These are phyloP conservation scores for Ensete ventricosum DNA, from an alignment of 176 grass and related monocot genomes.

Conservation along the genomic window DNA sequence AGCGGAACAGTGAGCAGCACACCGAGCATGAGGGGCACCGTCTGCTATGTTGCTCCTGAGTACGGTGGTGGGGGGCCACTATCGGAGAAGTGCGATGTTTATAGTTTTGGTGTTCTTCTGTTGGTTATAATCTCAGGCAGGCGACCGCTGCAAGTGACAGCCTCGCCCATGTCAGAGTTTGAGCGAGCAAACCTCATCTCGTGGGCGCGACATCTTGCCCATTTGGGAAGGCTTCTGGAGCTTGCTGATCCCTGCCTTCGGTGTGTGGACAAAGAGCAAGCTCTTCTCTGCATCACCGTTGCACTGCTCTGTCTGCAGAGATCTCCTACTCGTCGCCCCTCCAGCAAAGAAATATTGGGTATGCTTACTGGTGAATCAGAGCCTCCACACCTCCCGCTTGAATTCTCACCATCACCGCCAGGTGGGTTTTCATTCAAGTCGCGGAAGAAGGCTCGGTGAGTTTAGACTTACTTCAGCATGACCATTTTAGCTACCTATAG, in stretches of 20 bases:
- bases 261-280: conserved; percentile 61
- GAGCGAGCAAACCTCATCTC: conserved; percentile 91
- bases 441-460: conserved; percentile 50
- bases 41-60: conserved; percentile 95
- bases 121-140: conserved; percentile 85
- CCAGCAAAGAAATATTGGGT: conserved; percentile 58
- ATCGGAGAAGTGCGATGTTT: conserved; percentile 95
- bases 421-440: conserved; percentile 57
- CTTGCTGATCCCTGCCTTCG: conserved; percentile 58
- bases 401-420: conserved; percentile 86
- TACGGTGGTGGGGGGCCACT: conserved; percentile 68
- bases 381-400: conserved; percentile 59
- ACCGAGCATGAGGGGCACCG: conserved; percentile 84
- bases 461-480: conserved; percentile 24
- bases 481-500: conserved; percentile 16
- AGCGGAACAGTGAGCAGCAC: conserved; percentile 51
- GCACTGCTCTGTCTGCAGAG: conserved; percentile 89
- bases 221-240: conserved; percentile 67
- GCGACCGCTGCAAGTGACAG: conserved; percentile 73
- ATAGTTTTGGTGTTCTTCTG: conserved; percentile 82
- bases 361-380: conserved; percentile 69
- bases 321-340: conserved; percentile 54
- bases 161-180: conserved; percentile 80
- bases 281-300: conserved; percentile 65
- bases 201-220: conserved; percentile 79